Evolutionary conservation across 2,329 filamentous ascomycete genomes (phyloP), one percentile per base, ranked within the genome.

Genomic region (Ophiosphaerella narmari): DNA sequence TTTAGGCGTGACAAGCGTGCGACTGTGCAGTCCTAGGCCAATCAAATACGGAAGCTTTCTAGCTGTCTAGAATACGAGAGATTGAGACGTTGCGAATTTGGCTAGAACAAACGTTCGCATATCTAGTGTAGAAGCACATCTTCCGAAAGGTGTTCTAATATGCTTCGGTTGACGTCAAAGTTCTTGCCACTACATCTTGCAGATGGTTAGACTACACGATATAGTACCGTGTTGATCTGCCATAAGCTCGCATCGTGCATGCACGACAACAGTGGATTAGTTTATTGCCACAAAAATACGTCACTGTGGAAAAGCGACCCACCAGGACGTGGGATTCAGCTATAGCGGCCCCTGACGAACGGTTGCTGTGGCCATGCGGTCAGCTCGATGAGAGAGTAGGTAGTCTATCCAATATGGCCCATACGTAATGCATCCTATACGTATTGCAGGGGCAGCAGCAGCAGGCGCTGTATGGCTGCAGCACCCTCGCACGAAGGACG

Each of bases 161-260:
- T 44, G 34, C 45, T 60, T 60, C 56, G 43, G 53, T 63, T 63
- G 59, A 66, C 61, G 63, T 66, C 58, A 39, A 57, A 55, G 54
- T 56, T 54, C 18, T 51, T 55, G 45, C 45, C 39, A 42, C 23
- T 16, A n/a, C 11, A 24, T 7, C n/a, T 16, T 29, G 29, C 16
- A 40, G 37, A 21, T 41, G 37, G 29, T 9, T 34, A 42, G 26
- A 11, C 16, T 43, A 16, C 16, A 29, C 29, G 24, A 33, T 39
- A 24, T 31, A 34, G 40, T 29, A 38, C n/a, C 12, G 18, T 48
- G 55, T 50, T 43, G 59, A 62, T 62, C 55, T 55, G 49, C 49
- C 51, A 59, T 50, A 46, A 57, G 58, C 50, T 57, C 46, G 43
- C 46, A 44, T 46, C 41, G 48, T 36, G 46, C 50, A 50, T 54